Conservation (phyloP, 2,329 filamentous ascomycete species). For the Massarina eburnea region DNA sequence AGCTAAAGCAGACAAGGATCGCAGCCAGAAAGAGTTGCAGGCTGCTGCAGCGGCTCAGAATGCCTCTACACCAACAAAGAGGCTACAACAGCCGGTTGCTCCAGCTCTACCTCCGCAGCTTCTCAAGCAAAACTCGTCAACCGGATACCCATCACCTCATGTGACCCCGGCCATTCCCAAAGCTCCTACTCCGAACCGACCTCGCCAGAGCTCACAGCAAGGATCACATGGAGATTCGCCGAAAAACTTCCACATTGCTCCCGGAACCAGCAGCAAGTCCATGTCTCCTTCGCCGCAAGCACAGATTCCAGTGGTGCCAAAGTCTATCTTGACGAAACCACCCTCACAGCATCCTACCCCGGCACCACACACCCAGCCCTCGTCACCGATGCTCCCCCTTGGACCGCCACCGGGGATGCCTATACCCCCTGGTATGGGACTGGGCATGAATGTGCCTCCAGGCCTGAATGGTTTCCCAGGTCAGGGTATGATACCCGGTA, state of each 20-base stretch:
- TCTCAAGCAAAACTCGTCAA: slow-evolving; percentile 53
- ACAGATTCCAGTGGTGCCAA: slow-evolving; percentile 66
- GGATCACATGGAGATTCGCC: slow-evolving; percentile 70
- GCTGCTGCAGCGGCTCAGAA: slow-evolving; percentile 33
- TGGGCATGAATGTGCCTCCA: slow-evolving; percentile 51
- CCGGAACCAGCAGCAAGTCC: slow-evolving; percentile 52
- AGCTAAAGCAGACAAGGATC: slow-evolving; percentile 47
- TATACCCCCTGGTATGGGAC: slow-evolving; percentile 55
- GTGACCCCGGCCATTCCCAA: slow-evolving; percentile 83
- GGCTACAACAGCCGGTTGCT: slow-evolving; percentile 43
- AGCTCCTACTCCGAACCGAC: slow-evolving; percentile 74
- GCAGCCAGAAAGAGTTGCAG: slow-evolving; percentile 46
- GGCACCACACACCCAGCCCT: slow-evolving; percentile 60
- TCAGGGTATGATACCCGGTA: slow-evolving; percentile 55
- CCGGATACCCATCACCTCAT: slow-evolving; percentile 72
- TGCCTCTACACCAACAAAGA: slow-evolving; percentile 28
- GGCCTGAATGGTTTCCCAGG: slow-evolving; percentile 52
- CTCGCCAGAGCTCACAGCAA: slow-evolving; percentile 78
- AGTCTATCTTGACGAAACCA: slow-evolving; percentile 64
- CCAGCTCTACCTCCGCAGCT: slow-evolving; percentile 58
- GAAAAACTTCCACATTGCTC: slow-evolving; percentile 62
- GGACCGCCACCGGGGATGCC: slow-evolving; percentile 59
- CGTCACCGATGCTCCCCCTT: slow-evolving; percentile 66
- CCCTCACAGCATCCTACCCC: slow-evolving; percentile 48
- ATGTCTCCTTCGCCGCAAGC: slow-evolving; percentile 64